Percentiles rank a stretch among this genome's conserved stretches.
phyloP scores from a whole-genome alignment of 176 grass and related monocot species.

The Dendrocalamus sinicus region DNA sequence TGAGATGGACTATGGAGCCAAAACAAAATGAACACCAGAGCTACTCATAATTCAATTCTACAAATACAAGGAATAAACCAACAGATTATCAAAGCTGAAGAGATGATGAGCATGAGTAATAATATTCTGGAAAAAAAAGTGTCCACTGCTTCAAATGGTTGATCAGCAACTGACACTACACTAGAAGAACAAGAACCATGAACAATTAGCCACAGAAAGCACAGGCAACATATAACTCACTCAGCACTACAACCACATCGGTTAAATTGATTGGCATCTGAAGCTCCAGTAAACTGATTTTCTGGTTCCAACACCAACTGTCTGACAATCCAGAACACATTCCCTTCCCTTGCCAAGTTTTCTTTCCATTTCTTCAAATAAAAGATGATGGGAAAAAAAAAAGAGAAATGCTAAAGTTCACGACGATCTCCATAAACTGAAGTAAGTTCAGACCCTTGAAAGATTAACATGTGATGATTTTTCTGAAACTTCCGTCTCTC shows the following conservation, averaged over 20 bases:
- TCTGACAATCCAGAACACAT: not conserved
- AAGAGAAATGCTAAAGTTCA: conserved; percentile 24
- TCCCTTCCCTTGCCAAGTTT: conserved; percentile 33
- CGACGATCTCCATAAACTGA: conserved; percentile 24
- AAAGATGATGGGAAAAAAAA: not conserved
- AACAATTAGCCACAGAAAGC: not conserved
- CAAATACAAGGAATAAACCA: not conserved
- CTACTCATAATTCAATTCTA: not conserved
- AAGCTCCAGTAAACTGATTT: not conserved
- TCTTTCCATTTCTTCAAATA: conserved; percentile 27
- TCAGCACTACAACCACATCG: not conserved
- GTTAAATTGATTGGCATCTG: not conserved
- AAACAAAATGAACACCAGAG: not conserved
- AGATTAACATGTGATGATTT: not conserved
- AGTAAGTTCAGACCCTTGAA: conserved; percentile 33
- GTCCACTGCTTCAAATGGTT: not conserved
- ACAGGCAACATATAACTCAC: not conserved
- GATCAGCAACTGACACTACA: not conserved
- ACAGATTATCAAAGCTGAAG: not conserved
- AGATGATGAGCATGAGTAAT: not conserved
- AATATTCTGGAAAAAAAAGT: not conserved
- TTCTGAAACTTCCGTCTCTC: not conserved
- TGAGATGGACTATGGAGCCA: not conserved
- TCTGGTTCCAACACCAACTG: not conserved
- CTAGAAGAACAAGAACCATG: not conserved